Conservation (phyloP, 1,284 basidiomycete genomes). For the Clitocybe nebularis region DNA sequence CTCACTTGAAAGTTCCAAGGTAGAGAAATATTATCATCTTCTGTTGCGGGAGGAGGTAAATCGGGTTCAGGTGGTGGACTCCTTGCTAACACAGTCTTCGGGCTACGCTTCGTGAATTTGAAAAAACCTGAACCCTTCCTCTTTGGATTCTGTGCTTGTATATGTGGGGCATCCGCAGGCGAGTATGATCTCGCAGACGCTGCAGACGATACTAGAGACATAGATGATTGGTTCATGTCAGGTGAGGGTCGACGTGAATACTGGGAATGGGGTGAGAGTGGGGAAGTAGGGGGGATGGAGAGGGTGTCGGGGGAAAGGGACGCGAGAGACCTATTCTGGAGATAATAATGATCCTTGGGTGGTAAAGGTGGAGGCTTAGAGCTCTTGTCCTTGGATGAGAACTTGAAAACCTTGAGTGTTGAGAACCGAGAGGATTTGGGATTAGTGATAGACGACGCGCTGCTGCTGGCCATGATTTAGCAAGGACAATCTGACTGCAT, state of each 20-base stretch:
- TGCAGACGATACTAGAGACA: conserved; percentile 30
- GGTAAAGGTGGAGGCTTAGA: conserved; percentile 53
- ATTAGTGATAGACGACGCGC: conserved; percentile 17
- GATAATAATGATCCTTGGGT: conserved; percentile 61
- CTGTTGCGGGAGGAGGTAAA: conserved; percentile 31
- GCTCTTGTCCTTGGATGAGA: conserved; percentile 24
- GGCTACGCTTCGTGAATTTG: conserved; percentile 41
- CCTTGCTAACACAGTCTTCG: conserved; percentile 26
- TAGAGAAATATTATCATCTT: conserved; percentile 60
- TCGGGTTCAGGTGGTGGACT: conserved; percentile 20
- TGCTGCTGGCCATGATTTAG: conserved; percentile 23
- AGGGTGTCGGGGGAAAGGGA: conserved; percentile 47
- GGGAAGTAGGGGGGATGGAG: conserved; percentile 36
- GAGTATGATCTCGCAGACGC: conserved; percentile 29
- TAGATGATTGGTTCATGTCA: conserved; percentile 25
- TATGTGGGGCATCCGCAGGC: conserved; percentile 18
- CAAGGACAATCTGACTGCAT: conserved; percentile 9
- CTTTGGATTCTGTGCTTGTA: conserved; percentile 23
- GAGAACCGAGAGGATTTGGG: conserved; percentile 49
- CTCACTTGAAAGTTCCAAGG: conserved; percentile 76
- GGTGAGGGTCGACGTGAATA: conserved; percentile 29
- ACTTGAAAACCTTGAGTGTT: conserved; percentile 55
- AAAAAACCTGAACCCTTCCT: conserved; percentile 43
- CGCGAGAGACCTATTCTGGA: conserved; percentile 48
- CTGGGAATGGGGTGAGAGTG: conserved; percentile 32